These are phyloP conservation scores for Amorphotheca resinae DNA, from an alignment of 495 filamentous ascomycete species.

Conservation along the genomic window DNA sequence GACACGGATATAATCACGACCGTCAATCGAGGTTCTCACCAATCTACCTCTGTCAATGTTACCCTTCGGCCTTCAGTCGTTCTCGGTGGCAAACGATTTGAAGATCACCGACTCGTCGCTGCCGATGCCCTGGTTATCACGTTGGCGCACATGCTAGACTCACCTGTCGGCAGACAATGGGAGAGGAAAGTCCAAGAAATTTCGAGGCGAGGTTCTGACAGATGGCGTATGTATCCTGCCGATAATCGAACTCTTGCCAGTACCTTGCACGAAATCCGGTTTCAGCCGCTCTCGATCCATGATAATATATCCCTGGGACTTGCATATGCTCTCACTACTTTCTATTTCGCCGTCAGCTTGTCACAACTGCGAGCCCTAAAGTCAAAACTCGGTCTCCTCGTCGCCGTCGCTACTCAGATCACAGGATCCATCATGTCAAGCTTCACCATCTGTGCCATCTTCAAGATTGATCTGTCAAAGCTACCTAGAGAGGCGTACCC, in stretches of 20 bases:
- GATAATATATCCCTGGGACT: constrained; percentile 45
- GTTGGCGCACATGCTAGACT: constrained; percentile 48
- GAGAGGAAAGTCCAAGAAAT: constrained; percentile 37
- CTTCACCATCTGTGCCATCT: constrained; percentile 48
- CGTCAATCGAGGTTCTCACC: constrained; percentile 43
- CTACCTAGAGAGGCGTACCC: constrained; percentile 53
- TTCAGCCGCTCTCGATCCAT: constrained; percentile 47
- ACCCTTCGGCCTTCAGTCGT: constrained; percentile 60
- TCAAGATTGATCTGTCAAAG: constrained; percentile 47
- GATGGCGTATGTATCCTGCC: constrained; percentile 49
- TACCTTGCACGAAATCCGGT: constrained; percentile 60
- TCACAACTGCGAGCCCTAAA: constrained; percentile 53
- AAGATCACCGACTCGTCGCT: constrained; percentile 44
- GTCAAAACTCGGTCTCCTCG: constrained; percentile 50
- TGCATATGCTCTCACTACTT: constrained; percentile 45
- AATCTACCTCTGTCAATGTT: constrained; percentile 48
- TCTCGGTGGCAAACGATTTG: constrained; percentile 61
- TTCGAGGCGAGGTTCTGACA: constrained; percentile 21
- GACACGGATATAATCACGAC: constrained; percentile 50
- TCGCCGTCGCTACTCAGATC: constrained; percentile 54
- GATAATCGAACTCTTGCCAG: constrained; percentile 37
- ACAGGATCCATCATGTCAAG: constrained; percentile 52
- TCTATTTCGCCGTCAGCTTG: constrained; percentile 46
- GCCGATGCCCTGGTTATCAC: constrained; percentile 66
- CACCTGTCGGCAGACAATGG: constrained; percentile 46